Evolutionary conservation across 202 grass and related monocot species (phyloP).

Genomic region (Setaria viridis): DNA sequence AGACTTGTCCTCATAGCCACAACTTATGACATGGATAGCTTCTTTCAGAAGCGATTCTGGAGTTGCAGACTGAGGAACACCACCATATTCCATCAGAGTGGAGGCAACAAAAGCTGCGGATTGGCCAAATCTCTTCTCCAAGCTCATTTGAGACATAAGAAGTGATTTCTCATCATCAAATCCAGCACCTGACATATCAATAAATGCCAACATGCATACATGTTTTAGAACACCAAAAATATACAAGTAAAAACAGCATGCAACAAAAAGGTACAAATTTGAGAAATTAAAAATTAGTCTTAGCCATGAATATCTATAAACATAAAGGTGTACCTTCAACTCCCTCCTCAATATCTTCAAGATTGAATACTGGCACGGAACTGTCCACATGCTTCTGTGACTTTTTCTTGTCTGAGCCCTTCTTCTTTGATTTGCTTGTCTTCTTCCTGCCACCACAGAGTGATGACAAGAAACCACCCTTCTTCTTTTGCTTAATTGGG

Average conservation of each 20-base stretch:
- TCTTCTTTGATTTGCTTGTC: constrained; percentile 81
- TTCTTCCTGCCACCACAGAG: constrained; percentile 85
- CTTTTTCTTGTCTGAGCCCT: constrained; percentile 91
- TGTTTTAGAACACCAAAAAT: constrained; percentile 22
- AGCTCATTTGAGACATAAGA: constrained; percentile 99
- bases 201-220: constrained; percentile 42
- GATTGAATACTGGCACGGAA: constrained; percentile 88
- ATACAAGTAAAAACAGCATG: neutral
- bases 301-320: constrained; percentile 23
- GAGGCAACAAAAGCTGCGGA: constrained; percentile 94
- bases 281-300: constrained; percentile 1
- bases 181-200: constrained; percentile 72
- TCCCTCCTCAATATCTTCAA: constrained; percentile 96
- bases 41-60: constrained; percentile 98
- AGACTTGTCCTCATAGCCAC: constrained; percentile 95
- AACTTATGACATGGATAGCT: constrained; percentile 99
- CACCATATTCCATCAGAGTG: constrained; percentile 97
- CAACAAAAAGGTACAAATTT: constrained; percentile 12
- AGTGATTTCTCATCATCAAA: constrained; percentile 99
- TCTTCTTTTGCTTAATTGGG: constrained; percentile 77
- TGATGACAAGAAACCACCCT: constrained; percentile 67
- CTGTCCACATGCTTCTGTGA: constrained; percentile 88
- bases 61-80: constrained; percentile 97
- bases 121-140: constrained; percentile 99
- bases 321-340: constrained; percentile 78